Conservation (phyloP, 2,329 filamentous ascomycete species). For the Arthrocladium fulminans region DNA sequence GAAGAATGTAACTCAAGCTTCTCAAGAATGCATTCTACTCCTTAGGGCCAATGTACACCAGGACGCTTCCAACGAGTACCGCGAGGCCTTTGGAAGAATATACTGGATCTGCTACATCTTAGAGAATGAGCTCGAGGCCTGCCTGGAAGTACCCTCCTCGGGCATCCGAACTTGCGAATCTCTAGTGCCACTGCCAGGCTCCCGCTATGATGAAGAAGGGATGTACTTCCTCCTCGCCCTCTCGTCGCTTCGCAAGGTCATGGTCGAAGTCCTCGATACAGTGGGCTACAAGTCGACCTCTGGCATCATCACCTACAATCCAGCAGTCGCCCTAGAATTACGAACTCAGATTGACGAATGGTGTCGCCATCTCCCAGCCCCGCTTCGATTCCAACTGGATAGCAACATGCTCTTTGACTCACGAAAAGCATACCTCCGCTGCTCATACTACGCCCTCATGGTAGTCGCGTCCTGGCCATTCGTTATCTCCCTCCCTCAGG, state of each 20-base stretch:
- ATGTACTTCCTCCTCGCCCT: slow-evolving; percentile 5
- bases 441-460: slow-evolving; percentile 1
- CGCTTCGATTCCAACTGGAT: not conserved
- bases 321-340: slow-evolving; percentile 2
- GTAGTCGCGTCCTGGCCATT: slow-evolving; percentile 2
- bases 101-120: slow-evolving; percentile 5
- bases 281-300: not conserved
- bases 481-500: not conserved
- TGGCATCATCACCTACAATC: not conserved
- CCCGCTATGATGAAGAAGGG: slow-evolving; percentile 3
- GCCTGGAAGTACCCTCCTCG: slow-evolving; percentile 1
- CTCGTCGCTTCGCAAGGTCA: slow-evolving; percentile 2
- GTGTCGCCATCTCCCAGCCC: not conserved
- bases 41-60: not conserved
- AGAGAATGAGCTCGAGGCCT: slow-evolving; percentile 1
- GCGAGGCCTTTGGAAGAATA: slow-evolving; percentile 3
- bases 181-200: not conserved
- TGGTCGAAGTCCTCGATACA: slow-evolving; percentile 4
- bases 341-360: slow-evolving; percentile 3
- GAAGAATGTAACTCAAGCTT: slow-evolving; percentile 44
- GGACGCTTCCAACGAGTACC: not conserved
- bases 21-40: slow-evolving; percentile 2
- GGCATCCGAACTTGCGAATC: not conserved
- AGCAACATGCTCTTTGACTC: not conserved
- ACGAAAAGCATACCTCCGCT: slow-evolving; percentile 3